Evolutionary conservation across 1,139 yeast species (phyloP), one percentile per base, ranked within the genome.

Genomic region (Debaryomycetaceae sp.): DNA sequence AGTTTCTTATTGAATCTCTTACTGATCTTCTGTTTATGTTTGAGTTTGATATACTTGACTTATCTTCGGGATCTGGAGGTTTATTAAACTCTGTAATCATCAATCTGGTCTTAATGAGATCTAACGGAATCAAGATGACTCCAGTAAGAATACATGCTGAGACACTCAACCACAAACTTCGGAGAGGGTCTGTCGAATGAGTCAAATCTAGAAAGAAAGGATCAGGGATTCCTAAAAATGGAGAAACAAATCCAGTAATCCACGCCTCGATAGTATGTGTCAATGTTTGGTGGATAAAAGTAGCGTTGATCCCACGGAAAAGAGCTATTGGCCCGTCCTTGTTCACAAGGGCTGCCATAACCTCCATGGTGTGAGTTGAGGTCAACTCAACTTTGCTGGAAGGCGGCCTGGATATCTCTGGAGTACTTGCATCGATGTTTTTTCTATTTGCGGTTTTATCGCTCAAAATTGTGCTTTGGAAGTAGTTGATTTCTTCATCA

Each of bases 201-300:
- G 89, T 76, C 50, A 88, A 77, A 53, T 88, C 96, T 51, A 89
- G 82, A 61, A 88, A 86, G 52, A 84, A 83, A 1, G 97, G 97
- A 59, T 90, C 97, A 0, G 97, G 96, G n/a, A 89, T 80, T 13
- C 88, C 87, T 45, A 88, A 67, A 43, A 87, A 72, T 3, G 96
- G 93, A 6, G 96, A 83, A 13, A 89, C 63, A 54, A 91, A 81
- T 6, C 97, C 97, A 0, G 95, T 84, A 38, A 89, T 74, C 97
- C 98, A 91, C 0, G 97, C 90, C 58, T 88, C 95, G 42, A 90
- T 70, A 1, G 96, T 87, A 46, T 83, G 81, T 1, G 86, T 80
- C 38, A 90, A 70, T 0, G 96, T 86, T 47, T 80, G 85, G 59
- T 86, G 78, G 33, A 93, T 73, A 59, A 90, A 91, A 1, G 96